phyloP scores from a whole-genome alignment of 1,284 basidiomycete genomes.

The Volvariella surrecta region DNA sequence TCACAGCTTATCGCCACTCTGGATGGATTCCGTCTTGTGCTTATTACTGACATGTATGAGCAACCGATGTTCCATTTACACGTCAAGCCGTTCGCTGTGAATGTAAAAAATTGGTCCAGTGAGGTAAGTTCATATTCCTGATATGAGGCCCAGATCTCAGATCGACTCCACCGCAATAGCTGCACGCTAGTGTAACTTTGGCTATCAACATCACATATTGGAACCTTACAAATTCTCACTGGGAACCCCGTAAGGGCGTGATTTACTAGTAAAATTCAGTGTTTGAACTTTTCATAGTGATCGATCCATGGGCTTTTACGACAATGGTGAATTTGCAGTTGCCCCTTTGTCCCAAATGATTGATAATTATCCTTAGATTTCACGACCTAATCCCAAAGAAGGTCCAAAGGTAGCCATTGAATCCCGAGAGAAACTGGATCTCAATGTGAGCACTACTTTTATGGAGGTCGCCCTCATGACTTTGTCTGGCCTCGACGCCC shows the following conservation, averaged over 20 bases:
- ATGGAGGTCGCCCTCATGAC: conserved; percentile 81
- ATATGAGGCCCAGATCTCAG: conserved; percentile 3
- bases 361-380: conserved; percentile 30
- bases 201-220: conserved; percentile 88
- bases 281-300: conserved; percentile 41
- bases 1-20: conserved; percentile 72
- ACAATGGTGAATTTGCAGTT: conserved; percentile 42
- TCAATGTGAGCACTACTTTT: conserved; percentile 91
- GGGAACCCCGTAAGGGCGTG: conserved; percentile 78
- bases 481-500: conserved; percentile 63
- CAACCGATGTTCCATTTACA: conserved; percentile 90
- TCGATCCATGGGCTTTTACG: conserved; percentile 95
- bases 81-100: conserved; percentile 79
- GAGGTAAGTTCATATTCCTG: conserved; percentile 43
- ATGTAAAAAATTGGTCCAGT: conserved; percentile 89
- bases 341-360: conserved; percentile 1
- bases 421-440: conserved; percentile 80
- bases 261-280: conserved; percentile 4
- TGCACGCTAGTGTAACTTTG: conserved; percentile 76
- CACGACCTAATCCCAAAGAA: conserved; percentile 29
- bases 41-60: conserved; percentile 95
- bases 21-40: conserved; percentile 87
- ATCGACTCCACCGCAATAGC: conserved; percentile 34
- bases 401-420: conserved; percentile 35
- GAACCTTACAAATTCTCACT: conserved; percentile 97